These are phyloP conservation scores for Lactarius akahatsu DNA, from an alignment of 768 basidiomycete species.

Conservation along the genomic window DNA sequence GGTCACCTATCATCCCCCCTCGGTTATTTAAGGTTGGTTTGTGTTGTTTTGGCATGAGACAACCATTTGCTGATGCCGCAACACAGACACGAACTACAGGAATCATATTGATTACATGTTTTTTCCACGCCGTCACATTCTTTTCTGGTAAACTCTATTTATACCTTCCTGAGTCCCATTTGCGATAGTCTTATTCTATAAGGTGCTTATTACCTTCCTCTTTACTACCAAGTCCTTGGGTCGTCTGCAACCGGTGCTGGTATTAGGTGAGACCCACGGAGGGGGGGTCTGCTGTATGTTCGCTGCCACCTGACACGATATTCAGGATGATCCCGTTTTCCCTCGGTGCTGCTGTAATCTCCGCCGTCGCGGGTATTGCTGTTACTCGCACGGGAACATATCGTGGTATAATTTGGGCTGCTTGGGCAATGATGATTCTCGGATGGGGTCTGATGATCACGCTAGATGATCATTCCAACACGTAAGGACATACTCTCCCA, in stretches of 20 bases:
- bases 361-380: conserved; percentile 56
- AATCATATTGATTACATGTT: conserved; percentile 53
- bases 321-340: conserved; percentile 74
- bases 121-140: conserved; percentile 66
- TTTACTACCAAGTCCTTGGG: conserved; percentile 79
- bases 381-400: conserved; percentile 60
- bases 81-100: conserved; percentile 65
- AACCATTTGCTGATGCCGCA: conserved; percentile 30
- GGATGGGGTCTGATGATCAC: conserved; percentile 74
- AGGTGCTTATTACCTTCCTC: conserved; percentile 67
- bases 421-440: conserved; percentile 55
- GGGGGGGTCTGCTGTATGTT: background rate
- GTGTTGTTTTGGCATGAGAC: background rate
- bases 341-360: conserved; percentile 53
- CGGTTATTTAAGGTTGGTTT: conserved; percentile 63
- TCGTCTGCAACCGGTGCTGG: conserved; percentile 70
- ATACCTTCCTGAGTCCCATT: background rate
- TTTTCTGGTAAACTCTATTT: conserved; percentile 44
- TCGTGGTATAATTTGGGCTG: conserved; percentile 60
- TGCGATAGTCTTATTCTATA: background rate
- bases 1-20: conserved; percentile 72
- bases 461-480: conserved; percentile 57
- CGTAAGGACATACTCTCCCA: conserved; percentile 34
- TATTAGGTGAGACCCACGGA: conserved; percentile 46
- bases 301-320: background rate